A percentile compares a stretch with the other conserved stretches of the same genome.
Evolutionary conservation across 495 filamentous ascomycete species (phyloP).

Genomic region (Neurospora sublineolata): DNA sequence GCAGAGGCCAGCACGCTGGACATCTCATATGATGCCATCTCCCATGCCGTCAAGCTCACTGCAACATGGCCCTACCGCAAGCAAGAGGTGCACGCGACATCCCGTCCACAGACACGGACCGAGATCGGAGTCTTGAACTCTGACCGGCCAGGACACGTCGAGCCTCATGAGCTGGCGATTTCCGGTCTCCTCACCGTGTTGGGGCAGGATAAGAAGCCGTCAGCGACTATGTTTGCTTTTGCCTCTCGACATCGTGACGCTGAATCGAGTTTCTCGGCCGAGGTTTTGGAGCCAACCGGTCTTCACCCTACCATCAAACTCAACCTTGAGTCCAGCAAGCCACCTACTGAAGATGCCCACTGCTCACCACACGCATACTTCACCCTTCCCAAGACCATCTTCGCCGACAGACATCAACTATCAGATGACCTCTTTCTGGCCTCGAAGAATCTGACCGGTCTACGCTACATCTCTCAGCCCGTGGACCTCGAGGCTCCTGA

Average conservation of each 20-base stretch:
- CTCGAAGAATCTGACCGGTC: conserved; percentile 59
- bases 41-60: conserved; percentile 50
- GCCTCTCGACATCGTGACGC: conserved; percentile 67
- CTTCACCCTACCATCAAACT: conserved; percentile 76
- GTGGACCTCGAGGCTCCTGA: conserved; percentile 90
- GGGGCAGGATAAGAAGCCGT: conserved; percentile 54
- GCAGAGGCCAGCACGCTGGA: conserved; percentile 52
- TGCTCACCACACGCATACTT: conserved; percentile 77
- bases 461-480: conserved; percentile 62
- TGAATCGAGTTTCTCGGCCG: conserved; percentile 31
- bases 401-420: conserved; percentile 67
- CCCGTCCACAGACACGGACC: conserved; percentile 29
- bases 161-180: conserved; percentile 62
- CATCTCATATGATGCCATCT: conserved; percentile 64
- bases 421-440: conserved; percentile 30
- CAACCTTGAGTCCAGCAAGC: conserved; percentile 28
- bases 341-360: conserved; percentile 25
- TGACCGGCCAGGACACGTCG: conserved; percentile 47
- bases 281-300: conserved; percentile 61
- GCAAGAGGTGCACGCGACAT: conserved; percentile 28
- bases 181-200: conserved; percentile 71
- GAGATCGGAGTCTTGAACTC: conserved; percentile 75
- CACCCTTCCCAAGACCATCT: conserved; percentile 73
- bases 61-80: conserved; percentile 44
- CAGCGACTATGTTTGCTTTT: conserved; percentile 78